Evolutionary conservation across 2,329 filamentous ascomycete species (phyloP).

Genomic region (Ambrosiella xylebori): DNA sequence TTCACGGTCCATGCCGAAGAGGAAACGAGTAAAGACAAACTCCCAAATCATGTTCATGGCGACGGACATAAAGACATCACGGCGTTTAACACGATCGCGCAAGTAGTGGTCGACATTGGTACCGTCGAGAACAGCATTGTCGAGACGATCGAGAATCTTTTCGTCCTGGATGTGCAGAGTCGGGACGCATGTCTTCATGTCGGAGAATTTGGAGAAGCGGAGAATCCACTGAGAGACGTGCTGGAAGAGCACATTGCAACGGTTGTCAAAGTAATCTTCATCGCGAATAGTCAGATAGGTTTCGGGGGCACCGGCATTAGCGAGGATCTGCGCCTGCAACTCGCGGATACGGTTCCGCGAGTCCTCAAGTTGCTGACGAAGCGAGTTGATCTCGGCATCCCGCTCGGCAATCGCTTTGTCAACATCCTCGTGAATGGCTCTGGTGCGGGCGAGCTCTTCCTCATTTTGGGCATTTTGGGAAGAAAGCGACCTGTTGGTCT

Average conservation of each 20-base stretch:
- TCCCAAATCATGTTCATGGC: constrained; percentile 99
- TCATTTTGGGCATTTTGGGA: constrained; percentile 49
- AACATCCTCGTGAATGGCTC: constrained; percentile 39
- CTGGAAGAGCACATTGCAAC: constrained; percentile 86
- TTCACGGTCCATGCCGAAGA: constrained; percentile 97
- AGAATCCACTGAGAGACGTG: constrained; percentile 96
- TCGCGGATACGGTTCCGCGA: constrained; percentile 46
- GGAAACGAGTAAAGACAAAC: constrained; percentile 91
- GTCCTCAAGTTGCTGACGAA: constrained; percentile 61
- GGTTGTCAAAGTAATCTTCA: constrained; percentile 87
- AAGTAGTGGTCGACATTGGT: constrained; percentile 83
- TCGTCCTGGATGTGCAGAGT: constrained; percentile 78
- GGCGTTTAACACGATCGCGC: constrained; percentile 67
- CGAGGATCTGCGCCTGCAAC: constrained; percentile 36
- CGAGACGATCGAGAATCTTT: constrained; percentile 82
- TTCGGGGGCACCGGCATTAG: constrained; percentile 22
- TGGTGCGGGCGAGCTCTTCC: constrained; percentile 52
- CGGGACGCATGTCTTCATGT: constrained; percentile 70
- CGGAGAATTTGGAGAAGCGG: constrained; percentile 94
- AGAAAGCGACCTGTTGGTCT: constrained; percentile 60
- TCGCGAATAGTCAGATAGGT: constrained; percentile 66
- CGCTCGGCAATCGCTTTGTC: constrained; percentile 57
- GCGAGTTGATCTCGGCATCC: constrained; percentile 62
- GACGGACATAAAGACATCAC: constrained; percentile 96
- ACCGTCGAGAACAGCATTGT: constrained; percentile 86